These are phyloP conservation scores for Lupinus albus DNA, from an alignment of 306 rosid species.

Conservation along the genomic window DNA sequence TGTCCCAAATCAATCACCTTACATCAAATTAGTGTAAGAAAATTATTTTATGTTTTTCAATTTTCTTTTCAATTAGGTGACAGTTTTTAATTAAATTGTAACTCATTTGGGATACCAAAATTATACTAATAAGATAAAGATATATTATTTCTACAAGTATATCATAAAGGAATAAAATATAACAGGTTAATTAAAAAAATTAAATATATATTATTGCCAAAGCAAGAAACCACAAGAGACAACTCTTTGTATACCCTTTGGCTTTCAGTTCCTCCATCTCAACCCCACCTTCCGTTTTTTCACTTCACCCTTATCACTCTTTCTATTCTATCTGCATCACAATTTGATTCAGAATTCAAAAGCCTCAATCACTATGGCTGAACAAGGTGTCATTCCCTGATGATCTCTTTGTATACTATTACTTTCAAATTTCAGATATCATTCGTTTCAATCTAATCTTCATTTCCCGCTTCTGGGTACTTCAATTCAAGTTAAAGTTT, in stretches of 20 bases:
- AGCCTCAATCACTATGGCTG: slow-evolving; percentile 52
- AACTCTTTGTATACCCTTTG: slow-evolving; percentile 30
- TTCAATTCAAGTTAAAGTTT: slow-evolving; percentile 22
- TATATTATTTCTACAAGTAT: no score
- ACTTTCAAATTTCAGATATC: not conserved
- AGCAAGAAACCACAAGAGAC: slow-evolving; percentile 30
- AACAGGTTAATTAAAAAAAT: no score
- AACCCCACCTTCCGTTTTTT: no score
- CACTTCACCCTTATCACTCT: not conserved
- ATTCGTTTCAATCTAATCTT: not conserved
- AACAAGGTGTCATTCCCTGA: slow-evolving; percentile 41
- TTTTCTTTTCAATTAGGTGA: no score
- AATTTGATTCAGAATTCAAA: slow-evolving; percentile 40
- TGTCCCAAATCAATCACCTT: no score
- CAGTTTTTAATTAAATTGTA: no score
- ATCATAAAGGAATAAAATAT: no score
- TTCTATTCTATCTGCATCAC: not conserved
- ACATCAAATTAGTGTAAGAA: no score
- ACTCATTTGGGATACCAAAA: no score
- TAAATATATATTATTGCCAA: no score
- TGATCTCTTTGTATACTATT: not conserved
- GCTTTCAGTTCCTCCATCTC: slow-evolving; percentile 20
- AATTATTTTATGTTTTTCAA: no score
- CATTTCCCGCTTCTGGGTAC: slow-evolving; percentile 25
- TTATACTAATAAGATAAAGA: no score